Percentiles rank a stretch among this genome's conserved stretches.
phyloP scores from a whole-genome alignment of 257 asterid species.

The Scutellaria barbata region DNA sequence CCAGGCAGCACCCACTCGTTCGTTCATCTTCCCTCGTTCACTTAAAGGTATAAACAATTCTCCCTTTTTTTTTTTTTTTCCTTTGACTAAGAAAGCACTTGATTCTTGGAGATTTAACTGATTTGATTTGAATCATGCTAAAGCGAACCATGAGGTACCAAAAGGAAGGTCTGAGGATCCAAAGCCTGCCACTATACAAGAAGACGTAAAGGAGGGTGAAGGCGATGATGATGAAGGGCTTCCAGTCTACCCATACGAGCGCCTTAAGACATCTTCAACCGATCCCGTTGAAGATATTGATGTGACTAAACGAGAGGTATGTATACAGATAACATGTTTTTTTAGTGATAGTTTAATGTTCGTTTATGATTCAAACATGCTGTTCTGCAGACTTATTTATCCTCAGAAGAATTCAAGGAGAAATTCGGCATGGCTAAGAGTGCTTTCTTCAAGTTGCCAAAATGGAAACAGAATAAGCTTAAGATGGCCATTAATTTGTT shows the following conservation, averaged over 20 bases:
- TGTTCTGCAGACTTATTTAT: conserved; percentile 63
- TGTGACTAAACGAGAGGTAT: conserved; percentile 83
- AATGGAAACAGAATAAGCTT: conserved; percentile 82
- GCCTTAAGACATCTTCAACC: conserved; percentile 51
- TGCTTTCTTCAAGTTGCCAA: conserved; percentile 71
- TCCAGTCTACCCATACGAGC: conserved; percentile 65
- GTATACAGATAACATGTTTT: neutral
- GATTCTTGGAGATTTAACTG: conserved; percentile 4
- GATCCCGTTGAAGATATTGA: conserved; percentile 70
- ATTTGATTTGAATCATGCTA: conserved; percentile 19
- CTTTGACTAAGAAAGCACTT: neutral
- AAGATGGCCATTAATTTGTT: conserved; percentile 66
- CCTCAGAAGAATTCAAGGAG: conserved; percentile 69
- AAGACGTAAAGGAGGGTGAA: conserved; percentile 82
- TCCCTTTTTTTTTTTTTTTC: conserved; percentile 10
- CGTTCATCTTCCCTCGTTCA: conserved; percentile 66
- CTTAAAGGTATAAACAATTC: conserved; percentile 54
- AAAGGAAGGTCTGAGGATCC: conserved; percentile 49
- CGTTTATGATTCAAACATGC: conserved; percentile 16
- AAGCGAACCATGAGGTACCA: conserved; percentile 59
- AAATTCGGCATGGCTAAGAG: conserved; percentile 69
- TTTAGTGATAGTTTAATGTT: conserved; percentile 4
- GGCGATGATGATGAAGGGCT: conserved; percentile 57
- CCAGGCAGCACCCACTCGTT: conserved; percentile 53
- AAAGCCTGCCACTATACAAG: conserved; percentile 84